These are phyloP conservation scores for Leccinum disarticulatum DNA, from an alignment of 768 basidiomycete species.

Conservation along the genomic window DNA sequence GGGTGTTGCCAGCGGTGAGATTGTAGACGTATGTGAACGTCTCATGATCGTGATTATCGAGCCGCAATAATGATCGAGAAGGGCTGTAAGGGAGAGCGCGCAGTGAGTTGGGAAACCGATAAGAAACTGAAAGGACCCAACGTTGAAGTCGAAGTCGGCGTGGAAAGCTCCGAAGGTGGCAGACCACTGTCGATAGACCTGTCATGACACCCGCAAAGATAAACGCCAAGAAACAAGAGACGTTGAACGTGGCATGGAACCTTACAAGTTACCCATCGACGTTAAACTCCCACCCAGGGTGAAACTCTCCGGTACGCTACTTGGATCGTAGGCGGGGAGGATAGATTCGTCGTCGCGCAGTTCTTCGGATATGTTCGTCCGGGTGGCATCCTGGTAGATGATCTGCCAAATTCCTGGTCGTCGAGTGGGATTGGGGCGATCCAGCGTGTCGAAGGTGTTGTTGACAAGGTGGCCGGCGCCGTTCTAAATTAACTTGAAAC, in stretches of 20 bases:
- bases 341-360: conserved; percentile 13
- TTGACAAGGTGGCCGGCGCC: background rate
- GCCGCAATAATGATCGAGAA: conserved; percentile 22
- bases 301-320: background rate
- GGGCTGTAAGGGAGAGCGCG: conserved; percentile 14
- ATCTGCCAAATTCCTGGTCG: conserved; percentile 25
- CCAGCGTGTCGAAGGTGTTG: conserved; percentile 8
- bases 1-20: conserved; percentile 42
- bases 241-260: background rate
- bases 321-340: conserved; percentile 25
- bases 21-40: conserved; percentile 46
- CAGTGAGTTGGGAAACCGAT: conserved; percentile 10
- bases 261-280: conserved; percentile 5
- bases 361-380: background rate
- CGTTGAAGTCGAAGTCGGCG: background rate
- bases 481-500: background rate
- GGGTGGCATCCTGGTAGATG: conserved; percentile 18
- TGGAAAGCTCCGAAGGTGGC: conserved; percentile 7
- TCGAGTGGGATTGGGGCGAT: conserved; percentile 8
- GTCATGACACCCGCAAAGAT: conserved; percentile 1
- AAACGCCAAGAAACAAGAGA: background rate
- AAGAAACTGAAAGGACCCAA: conserved; percentile 8
- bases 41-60: conserved; percentile 26
- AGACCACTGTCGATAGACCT: conserved; percentile 9
- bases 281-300: background rate